Base-by-base conservation (phyloP, 2,329 filamentous ascomycete genomes). In the Immersiporthe knoxdaviesiana region DNA sequence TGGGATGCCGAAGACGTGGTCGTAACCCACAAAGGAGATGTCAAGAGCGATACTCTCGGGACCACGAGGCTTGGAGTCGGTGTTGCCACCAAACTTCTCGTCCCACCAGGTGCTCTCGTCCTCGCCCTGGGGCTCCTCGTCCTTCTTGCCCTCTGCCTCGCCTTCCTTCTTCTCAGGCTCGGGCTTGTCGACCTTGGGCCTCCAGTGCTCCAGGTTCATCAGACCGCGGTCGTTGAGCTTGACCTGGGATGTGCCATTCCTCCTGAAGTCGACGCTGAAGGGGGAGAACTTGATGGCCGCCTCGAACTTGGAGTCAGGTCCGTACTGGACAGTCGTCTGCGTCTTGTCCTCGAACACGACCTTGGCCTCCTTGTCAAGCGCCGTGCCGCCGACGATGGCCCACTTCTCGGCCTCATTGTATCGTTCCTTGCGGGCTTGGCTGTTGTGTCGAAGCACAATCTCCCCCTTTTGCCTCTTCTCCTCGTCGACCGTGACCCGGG, bases 81-180 rank as follows among this genome's bases (percentile, higher is more conserved):
- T 98, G 78, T 96, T 97, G 71, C 95, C 94, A 72, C 95, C 95
- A 79, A 99, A 99, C 0, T 87, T 88, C 82, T 99, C 96, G 8
- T 99, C 96, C 96, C 96, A 99, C 93, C 94, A 97, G 3, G 94
- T 97, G 80, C 90, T 92, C 77, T 97, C 92, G 73, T 96, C 92
- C 72, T 91, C 88, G 18, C 84, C 85, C 14, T 80, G 71, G 41
- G 79, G 77, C 58, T 80, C 77, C 63, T 82, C 79, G 47, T 75
- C 74, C 44, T 60, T 56, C 44, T 79, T 78, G 16, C 81, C 78
- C 35, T 82, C 78, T 64, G 83, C 78, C 69, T 83, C 79, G 30
- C 73, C 70, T 44, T 68, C 74, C 11, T 70, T 71, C 72, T 83
- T 83, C 72, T 85, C 83, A 2, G 79, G 77, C 70, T 76, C 77